Conservation (phyloP, 257 asterid species). For the Nicotiana tabacum region DNA sequence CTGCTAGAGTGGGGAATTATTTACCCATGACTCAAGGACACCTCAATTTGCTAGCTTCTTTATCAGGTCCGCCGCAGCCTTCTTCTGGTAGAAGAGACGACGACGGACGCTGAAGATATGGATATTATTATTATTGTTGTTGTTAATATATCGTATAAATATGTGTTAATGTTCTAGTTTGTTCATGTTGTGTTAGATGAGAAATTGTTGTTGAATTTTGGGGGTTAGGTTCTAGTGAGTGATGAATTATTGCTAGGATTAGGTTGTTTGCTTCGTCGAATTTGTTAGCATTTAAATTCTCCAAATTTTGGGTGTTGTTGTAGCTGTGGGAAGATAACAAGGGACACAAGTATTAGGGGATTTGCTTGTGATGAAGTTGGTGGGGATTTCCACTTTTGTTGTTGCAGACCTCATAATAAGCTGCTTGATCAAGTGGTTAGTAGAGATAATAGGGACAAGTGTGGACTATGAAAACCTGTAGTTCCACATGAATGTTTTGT, state of each 20-base stretch:
- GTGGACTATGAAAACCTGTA: slow-evolving; percentile 7
- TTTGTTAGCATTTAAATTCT: not conserved
- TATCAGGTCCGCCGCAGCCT: slow-evolving; percentile 63
- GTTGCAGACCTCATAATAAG: not conserved
- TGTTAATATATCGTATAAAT: slow-evolving; percentile 11
- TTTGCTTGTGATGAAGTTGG: slow-evolving; percentile 11
- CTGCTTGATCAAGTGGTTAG: slow-evolving; percentile 1
- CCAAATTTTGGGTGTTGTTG: slow-evolving; percentile 2
- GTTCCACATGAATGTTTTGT: slow-evolving; percentile 10
- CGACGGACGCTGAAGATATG: slow-evolving; percentile 49
- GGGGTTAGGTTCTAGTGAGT: slow-evolving; percentile 17
- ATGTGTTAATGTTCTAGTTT: not conserved
- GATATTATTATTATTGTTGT: not conserved
- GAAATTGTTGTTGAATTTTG: slow-evolving; percentile 5
- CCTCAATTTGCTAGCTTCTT: slow-evolving; percentile 85
- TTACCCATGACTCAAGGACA: slow-evolving; percentile 92
- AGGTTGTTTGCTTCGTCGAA: slow-evolving; percentile 3
- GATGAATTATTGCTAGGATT: slow-evolving; percentile 1
- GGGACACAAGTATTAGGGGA: not conserved
- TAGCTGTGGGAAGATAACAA: slow-evolving; percentile 7
- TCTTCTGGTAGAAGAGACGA: slow-evolving; percentile 66
- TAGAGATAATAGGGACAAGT: not conserved
- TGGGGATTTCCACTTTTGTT: not conserved
- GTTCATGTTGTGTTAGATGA: slow-evolving; percentile 11
- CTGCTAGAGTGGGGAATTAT: slow-evolving; percentile 92